Evolutionary conservation across 2,329 filamentous ascomycete genomes (phyloP).

Genomic region (Mycogone perniciosa): DNA sequence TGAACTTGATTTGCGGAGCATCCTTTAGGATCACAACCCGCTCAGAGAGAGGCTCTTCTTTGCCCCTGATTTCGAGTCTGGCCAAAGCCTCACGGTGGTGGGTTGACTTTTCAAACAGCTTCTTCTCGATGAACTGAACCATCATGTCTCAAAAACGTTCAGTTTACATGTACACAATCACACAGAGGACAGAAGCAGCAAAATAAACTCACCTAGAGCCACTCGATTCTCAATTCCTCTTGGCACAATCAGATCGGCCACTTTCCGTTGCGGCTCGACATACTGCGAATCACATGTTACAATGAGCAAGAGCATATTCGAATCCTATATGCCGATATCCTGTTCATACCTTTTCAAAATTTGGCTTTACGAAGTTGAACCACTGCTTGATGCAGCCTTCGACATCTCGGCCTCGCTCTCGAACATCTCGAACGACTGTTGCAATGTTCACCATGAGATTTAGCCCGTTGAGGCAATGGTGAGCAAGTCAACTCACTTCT

Average conservation of each 20-base stretch:
- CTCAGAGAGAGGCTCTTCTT: constrained; percentile 64
- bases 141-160: constrained; percentile 63
- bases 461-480: not conserved
- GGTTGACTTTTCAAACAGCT: constrained; percentile 76
- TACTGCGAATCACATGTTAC: constrained; percentile 40
- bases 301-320: not conserved
- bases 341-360: constrained; percentile 65
- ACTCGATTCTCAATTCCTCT: constrained; percentile 91
- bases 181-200: not conserved
- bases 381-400: constrained; percentile 97
- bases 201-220: constrained; percentile 60
- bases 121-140: constrained; percentile 84
- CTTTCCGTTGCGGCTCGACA: constrained; percentile 84
- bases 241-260: constrained; percentile 92
- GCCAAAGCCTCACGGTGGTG: constrained; percentile 74
- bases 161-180: not conserved
- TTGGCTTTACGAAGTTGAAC: constrained; percentile 94
- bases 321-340: not conserved
- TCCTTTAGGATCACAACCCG: constrained; percentile 69
- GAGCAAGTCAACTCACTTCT: constrained; percentile 54
- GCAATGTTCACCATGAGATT: constrained; percentile 4
- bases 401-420: constrained; percentile 81
- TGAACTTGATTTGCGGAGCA: constrained; percentile 74
- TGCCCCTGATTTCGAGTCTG: constrained; percentile 65
- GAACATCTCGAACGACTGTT: constrained; percentile 76